A percentile compares a stretch with the other conserved stretches of the same genome.
Conservation (phyloP, 2,329 filamentous ascomycete species). For the Fusarium papillatum region DNA sequence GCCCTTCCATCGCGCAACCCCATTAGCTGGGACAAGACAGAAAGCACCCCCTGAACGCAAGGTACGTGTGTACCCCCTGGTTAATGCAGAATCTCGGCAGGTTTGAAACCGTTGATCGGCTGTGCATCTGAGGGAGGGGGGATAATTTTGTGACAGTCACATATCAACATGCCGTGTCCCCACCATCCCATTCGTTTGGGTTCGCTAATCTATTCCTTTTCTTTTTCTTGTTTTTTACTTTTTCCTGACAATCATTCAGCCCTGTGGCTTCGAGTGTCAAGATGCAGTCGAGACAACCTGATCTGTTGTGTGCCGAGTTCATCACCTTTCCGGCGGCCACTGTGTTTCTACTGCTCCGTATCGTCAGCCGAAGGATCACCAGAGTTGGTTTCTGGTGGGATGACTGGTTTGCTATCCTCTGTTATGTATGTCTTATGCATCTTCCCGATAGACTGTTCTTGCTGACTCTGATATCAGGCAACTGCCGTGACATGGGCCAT, state of each 20-base stretch:
- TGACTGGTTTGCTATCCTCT: conserved; percentile 34
- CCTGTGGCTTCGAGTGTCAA: neutral
- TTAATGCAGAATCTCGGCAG: neutral
- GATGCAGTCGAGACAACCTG: conserved; percentile 27
- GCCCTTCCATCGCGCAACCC: neutral
- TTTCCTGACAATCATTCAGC: neutral
- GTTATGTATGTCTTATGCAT: conserved; percentile 26
- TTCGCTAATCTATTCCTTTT: neutral
- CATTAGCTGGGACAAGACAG: neutral
- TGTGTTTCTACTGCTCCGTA: conserved; percentile 26
- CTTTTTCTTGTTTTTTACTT: neutral
- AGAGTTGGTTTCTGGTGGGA: conserved; percentile 39
- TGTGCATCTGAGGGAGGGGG: neutral
- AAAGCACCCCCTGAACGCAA: neutral
- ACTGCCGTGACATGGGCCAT: conserved; percentile 30
- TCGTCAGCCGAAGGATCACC: conserved; percentile 33
- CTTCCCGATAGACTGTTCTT: neutral
- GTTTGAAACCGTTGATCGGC: neutral
- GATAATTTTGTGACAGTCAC: conserved; percentile 1
- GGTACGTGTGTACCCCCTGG: neutral
- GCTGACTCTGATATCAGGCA: conserved; percentile 15
- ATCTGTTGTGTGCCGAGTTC: conserved; percentile 33
- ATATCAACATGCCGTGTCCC: neutral
- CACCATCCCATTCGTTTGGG: neutral
- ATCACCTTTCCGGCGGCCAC: conserved; percentile 38